Evolutionary conservation across 2,329 filamentous ascomycete genomes (phyloP).

Genomic region (Clonostachys rosea): DNA sequence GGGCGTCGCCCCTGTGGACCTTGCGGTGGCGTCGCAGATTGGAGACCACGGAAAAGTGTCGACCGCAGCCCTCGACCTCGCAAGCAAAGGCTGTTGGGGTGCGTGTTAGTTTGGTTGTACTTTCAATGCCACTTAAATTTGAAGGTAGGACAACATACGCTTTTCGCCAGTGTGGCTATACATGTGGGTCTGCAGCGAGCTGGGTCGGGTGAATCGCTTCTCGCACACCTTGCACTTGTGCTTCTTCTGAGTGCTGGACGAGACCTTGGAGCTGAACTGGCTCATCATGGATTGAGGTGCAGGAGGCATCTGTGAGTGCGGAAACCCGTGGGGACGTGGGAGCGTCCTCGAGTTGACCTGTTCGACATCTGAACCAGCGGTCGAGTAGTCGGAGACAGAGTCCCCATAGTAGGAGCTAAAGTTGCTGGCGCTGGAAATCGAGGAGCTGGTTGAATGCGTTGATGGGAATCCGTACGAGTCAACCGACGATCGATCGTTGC

Average conservation of each 20-base stretch:
- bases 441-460: constrained; percentile 79
- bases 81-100: constrained; percentile 73
- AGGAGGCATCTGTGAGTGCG: constrained; percentile 63
- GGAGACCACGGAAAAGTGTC: constrained; percentile 95
- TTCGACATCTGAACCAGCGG: constrained; percentile 81
- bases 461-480: constrained; percentile 92
- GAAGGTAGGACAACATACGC: constrained; percentile 57
- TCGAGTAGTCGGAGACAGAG: constrained; percentile 91
- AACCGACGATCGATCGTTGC: constrained; percentile 63
- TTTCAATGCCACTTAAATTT: background rate
- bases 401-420: constrained; percentile 82
- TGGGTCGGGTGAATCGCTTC: constrained; percentile 92
- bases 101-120: constrained; percentile 1
- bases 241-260: constrained; percentile 96
- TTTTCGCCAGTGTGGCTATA: constrained; percentile 98
- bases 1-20: constrained; percentile 73
- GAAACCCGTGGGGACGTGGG: constrained; percentile 66
- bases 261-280: constrained; percentile 95
- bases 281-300: constrained; percentile 98
- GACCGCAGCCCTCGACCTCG: constrained; percentile 89
- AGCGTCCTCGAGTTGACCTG: constrained; percentile 76
- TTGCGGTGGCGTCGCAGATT: constrained; percentile 93
- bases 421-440: constrained; percentile 78
- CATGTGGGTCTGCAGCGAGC: constrained; percentile 95
- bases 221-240: constrained; percentile 99